Evolutionary conservation across 139 green algal species (phyloP).

Genomic region (Haematococcus sp.): DNA sequence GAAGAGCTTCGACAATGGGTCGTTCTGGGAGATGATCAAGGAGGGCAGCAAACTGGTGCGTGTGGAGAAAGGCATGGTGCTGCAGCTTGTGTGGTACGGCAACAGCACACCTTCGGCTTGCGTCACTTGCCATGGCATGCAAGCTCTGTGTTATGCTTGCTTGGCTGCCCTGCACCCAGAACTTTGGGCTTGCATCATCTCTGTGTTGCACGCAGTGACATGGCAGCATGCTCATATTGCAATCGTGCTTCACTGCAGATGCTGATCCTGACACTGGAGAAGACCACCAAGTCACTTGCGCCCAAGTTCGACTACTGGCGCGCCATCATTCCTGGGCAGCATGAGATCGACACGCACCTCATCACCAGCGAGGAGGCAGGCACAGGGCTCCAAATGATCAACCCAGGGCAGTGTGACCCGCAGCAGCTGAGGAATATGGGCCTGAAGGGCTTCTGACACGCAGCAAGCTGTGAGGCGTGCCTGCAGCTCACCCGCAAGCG

Average conservation of each 20-base stretch:
- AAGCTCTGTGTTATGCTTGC: no score
- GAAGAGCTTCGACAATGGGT: constrained; percentile 28
- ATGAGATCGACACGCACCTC: constrained; percentile 53
- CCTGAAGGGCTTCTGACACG: constrained; percentile 20
- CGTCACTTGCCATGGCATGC: neutral
- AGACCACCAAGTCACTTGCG: constrained; percentile 30
- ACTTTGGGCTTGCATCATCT: no score
- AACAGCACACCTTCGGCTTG: neutral
- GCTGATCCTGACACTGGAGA: constrained; percentile 40
- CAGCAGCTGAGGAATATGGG: constrained; percentile 41
- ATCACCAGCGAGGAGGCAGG: constrained; percentile 22
- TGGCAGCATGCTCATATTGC: neutral
- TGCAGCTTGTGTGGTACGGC: neutral
- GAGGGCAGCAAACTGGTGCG: constrained; percentile 29
- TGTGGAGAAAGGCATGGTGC: neutral
- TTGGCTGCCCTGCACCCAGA: no score
- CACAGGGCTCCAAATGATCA: constrained; percentile 32
- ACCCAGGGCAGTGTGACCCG: constrained; percentile 32
- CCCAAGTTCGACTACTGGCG: constrained; percentile 58
- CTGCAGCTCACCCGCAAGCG: no score
- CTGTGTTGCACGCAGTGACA: no score
- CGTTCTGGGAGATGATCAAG: constrained; percentile 32
- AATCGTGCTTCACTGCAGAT: constrained; percentile 17
- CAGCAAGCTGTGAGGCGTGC: no score
- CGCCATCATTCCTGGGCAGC: constrained; percentile 23